phyloP scores from a whole-genome alignment of 1,139 yeast species.

The Taphrina deformans region DNA sequence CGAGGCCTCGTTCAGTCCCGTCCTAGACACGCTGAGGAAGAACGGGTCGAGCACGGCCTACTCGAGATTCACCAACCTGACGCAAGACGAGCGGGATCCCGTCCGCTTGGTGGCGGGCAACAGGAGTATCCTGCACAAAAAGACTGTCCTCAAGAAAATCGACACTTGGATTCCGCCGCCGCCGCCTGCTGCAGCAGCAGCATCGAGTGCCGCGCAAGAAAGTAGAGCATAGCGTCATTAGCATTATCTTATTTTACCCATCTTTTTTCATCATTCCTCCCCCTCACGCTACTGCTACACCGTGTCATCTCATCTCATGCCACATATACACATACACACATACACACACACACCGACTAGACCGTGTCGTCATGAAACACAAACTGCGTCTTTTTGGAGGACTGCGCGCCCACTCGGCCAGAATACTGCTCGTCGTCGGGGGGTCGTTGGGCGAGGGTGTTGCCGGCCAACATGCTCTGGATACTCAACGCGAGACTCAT shows the following conservation, averaged over 20 bases:
- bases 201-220: neutral
- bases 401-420: conserved; percentile 4
- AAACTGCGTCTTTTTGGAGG: conserved; percentile 22
- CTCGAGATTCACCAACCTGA: neutral
- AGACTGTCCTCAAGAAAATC: conserved; percentile 16
- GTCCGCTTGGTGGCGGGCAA: conserved; percentile 20
- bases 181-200: neutral
- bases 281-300: neutral
- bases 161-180: conserved; percentile 20
- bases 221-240: neutral
- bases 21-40: neutral
- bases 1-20: conserved; percentile 1
- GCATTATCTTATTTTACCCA: too few relatives aligned
- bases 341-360: too few relatives aligned
- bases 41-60: neutral
- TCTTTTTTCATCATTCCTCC: too few relatives aligned
- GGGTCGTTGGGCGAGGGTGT: conserved; percentile 11
- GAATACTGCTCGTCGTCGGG: conserved; percentile 22
- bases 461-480: conserved; percentile 31
- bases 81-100: conserved; percentile 6
- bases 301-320: neutral
- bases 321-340: too few relatives aligned
- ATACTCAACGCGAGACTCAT: conserved; percentile 1
- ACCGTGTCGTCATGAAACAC: conserved; percentile 32
- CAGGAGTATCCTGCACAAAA: conserved; percentile 12